These are phyloP conservation scores for Clarireedia monteithiana DNA, from an alignment of 2,329 filamentous ascomycete species.

Conservation along the genomic window DNA sequence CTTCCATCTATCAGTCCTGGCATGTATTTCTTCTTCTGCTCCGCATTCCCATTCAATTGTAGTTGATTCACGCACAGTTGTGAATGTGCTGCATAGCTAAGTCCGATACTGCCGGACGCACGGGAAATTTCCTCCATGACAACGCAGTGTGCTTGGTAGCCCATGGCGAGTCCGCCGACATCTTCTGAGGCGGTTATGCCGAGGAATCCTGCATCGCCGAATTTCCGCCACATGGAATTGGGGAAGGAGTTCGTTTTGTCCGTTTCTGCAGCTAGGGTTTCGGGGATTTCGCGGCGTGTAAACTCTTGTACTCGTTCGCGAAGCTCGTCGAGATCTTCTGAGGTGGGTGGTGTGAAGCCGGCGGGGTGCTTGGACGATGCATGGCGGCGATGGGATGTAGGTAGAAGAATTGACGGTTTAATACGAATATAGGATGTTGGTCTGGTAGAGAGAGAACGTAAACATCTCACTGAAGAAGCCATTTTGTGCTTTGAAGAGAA, in stretches of 20 bases:
- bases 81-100: conserved; percentile 92
- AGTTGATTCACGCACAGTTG: conserved; percentile 97
- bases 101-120: conserved; percentile 73
- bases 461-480: conserved; percentile 18
- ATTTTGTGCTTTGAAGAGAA: conserved; percentile 12
- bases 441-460: conserved; percentile 18
- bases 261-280: conserved; percentile 73
- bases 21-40: conserved; percentile 75
- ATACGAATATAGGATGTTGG: conserved; percentile 21
- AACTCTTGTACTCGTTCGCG: conserved; percentile 62
- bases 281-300: conserved; percentile 75
- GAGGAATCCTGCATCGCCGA: conserved; percentile 84
- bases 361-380: conserved; percentile 64
- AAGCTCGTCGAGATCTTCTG: conserved; percentile 43
- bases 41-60: conserved; percentile 73
- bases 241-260: conserved; percentile 86
- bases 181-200: conserved; percentile 92
- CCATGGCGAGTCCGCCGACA: conserved; percentile 82
- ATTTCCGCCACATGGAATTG: conserved; percentile 82
- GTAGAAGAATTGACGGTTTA: conserved; percentile 13
- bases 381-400: conserved; percentile 33
- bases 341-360: conserved; percentile 48
- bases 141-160: conserved; percentile 92
- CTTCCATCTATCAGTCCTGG: conserved; percentile 75
- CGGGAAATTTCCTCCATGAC: conserved; percentile 93